Evolutionary conservation across 805 yeast species (phyloP), one percentile per base, ranked within the genome.

Genomic region (Candida succiphila): DNA sequence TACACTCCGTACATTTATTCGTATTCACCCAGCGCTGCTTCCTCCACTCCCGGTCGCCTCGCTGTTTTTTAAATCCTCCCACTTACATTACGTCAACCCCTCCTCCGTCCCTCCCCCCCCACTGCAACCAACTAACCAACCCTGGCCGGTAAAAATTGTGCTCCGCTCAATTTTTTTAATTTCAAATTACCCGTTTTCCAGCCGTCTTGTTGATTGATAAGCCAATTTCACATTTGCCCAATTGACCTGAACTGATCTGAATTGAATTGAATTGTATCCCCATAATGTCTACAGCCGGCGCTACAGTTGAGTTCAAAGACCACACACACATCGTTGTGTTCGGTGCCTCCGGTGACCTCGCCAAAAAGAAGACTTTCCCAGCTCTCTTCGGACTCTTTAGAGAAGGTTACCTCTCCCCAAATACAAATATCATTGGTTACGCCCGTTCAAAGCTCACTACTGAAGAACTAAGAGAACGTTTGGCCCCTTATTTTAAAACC

Each of bases 331-430:
- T 88, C 48, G 84, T 79, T 19, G 94, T 88, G 21, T 82, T 87
- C 48, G 96, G 96, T 34, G 96, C 96, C 29, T 83, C 94, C 17
- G 96, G 96, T 33, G 96, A 88, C 57, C 67, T 88, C 43, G 95
- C 96, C 36, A 86, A 85, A 65, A 88, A 88, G 77, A 88, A 88
- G 64, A 88, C 96, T 3, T 86, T 84, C 61, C 94, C 94, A 8
- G 89, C 92, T 4, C 60, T 83, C 16, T 82, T 81, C 48, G 94
- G 92, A 9, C 66, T 83, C 25, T 74, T 48, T 61, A 66, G 83
- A 43, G 79, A 88, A 54, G 95, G 94, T 27, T 76, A 75, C 43
- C 65, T 89, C 36, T 84, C 94, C 8, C 49, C 62, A 10, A 56
- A 77, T 20, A 76, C 82, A 25, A 74, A 75, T 51, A 85, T 92